Conservation (phyloP, 2,329 filamentous ascomycete genomes). For the Colletotrichum falcatum region DNA sequence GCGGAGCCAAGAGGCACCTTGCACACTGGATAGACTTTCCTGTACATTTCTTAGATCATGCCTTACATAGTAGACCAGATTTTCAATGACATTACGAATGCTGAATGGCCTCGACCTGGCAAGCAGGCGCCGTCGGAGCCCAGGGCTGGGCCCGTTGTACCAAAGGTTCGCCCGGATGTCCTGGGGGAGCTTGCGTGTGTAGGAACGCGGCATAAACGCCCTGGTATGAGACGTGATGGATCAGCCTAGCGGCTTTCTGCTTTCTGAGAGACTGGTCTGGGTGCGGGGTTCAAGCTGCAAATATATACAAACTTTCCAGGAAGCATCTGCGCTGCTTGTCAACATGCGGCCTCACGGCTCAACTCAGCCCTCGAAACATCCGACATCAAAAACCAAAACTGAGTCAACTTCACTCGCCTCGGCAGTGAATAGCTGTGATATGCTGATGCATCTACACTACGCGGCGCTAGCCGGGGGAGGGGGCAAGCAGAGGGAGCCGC, state of each 20-base stretch:
- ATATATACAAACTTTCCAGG: not conserved
- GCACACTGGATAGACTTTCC: not conserved
- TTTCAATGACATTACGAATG: not conserved
- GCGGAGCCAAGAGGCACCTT: not conserved
- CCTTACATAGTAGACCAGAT: not conserved
- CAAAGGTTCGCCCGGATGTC: constrained; percentile 24
- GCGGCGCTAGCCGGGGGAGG: not conserved
- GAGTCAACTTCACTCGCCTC: constrained; percentile 9
- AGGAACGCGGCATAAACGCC: not conserved
- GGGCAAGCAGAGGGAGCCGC: not conserved
- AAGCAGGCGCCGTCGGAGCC: not conserved
- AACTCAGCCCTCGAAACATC: too few relatives aligned
- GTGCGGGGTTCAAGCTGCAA: not conserved
- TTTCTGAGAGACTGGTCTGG: not conserved
- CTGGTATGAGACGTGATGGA: not conserved
- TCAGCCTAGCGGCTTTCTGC: not conserved
- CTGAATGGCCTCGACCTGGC: not conserved
- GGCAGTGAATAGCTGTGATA: not conserved
- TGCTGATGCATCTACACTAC: not conserved
- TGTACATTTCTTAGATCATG: constrained; percentile 1
- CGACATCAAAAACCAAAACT: not conserved
- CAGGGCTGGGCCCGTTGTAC: constrained; percentile 13
- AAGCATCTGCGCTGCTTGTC: not conserved
- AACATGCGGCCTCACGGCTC: not conserved
- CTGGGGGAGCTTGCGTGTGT: not conserved